These are phyloP conservation scores for Tricholoma matsutake DNA, from an alignment of 768 basidiomycete genomes.

Conservation along the genomic window DNA sequence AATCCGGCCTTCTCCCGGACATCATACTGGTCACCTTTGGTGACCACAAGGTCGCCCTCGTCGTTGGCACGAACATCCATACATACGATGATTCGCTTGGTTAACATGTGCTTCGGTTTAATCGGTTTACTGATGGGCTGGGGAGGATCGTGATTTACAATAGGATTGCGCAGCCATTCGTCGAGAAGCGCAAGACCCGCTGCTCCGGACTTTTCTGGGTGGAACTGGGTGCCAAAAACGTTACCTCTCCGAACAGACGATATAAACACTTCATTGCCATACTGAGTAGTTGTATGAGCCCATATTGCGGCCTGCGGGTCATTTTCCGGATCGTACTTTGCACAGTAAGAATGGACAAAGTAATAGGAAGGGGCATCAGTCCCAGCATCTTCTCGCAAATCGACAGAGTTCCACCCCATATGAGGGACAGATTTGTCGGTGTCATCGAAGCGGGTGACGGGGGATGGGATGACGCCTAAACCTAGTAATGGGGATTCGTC, in stretches of 20 bases:
- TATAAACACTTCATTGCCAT: constrained; percentile 90
- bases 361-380: constrained; percentile 74
- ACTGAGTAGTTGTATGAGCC: constrained; percentile 86
- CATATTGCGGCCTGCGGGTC: constrained; percentile 63
- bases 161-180: constrained; percentile 70
- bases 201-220: constrained; percentile 94
- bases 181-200: constrained; percentile 81
- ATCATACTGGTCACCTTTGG: constrained; percentile 99
- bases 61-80: constrained; percentile 98
- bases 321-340: constrained; percentile 60
- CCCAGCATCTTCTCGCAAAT: constrained; percentile 43
- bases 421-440: constrained; percentile 88
- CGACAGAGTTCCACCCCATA: constrained; percentile 93
- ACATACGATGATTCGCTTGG: constrained; percentile 94
- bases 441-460: constrained; percentile 71
- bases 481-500: constrained; percentile 74
- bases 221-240: constrained; percentile 93
- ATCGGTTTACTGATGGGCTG: constrained; percentile 38
- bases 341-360: constrained; percentile 95
- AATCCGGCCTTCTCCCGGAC: constrained; percentile 75
- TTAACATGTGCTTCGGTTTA: constrained; percentile 61
- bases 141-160: constrained; percentile 33
- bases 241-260: constrained; percentile 80
- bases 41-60: constrained; percentile 93
- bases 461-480: constrained; percentile 80